Percentiles rank a stretch among this genome's conserved stretches.
These are phyloP conservation scores for Begonia loranthoides DNA, from an alignment of 306 rosid genomes.

Conservation along the genomic window DNA sequence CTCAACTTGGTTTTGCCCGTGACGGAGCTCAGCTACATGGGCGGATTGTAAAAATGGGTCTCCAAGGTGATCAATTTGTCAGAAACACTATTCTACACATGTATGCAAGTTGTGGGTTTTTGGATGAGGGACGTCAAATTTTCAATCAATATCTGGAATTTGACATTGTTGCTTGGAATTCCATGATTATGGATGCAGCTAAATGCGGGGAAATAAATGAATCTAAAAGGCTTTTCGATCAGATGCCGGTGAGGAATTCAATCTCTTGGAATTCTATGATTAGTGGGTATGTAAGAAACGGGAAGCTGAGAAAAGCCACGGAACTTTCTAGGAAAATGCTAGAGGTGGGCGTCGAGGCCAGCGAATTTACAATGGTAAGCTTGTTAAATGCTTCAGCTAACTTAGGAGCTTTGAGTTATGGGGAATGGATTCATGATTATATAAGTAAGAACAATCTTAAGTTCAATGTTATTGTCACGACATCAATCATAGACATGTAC, in stretches of 20 bases:
- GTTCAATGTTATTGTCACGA: constrained; percentile 43
- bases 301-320: constrained; percentile 39
- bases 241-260: constrained; percentile 35
- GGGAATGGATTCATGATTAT: constrained; percentile 69
- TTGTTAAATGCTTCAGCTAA: constrained; percentile 73
- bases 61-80: constrained; percentile 38
- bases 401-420: constrained; percentile 68
- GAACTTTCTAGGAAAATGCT: constrained; percentile 56
- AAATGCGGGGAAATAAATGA: constrained; percentile 63
- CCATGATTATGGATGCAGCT: constrained; percentile 64
- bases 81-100: constrained; percentile 47
- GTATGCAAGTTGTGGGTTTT: constrained; percentile 57
- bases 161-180: constrained; percentile 64
- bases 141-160: constrained; percentile 36
- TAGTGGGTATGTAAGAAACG: constrained; percentile 80
- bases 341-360: constrained; percentile 30
- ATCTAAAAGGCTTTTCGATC: constrained; percentile 50
- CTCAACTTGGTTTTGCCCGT: constrained; percentile 42
- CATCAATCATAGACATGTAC: constrained; percentile 78
- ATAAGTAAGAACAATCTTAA: constrained; percentile 38
- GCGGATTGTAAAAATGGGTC: constrained; percentile 47
- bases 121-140: constrained; percentile 41
- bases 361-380: constrained; percentile 84
- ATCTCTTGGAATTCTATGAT: constrained; percentile 77
- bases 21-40: constrained; percentile 86